These are phyloP conservation scores for Talaromyces amestolkiae DNA, from an alignment of 2,329 filamentous ascomycete genomes.

Conservation along the genomic window DNA sequence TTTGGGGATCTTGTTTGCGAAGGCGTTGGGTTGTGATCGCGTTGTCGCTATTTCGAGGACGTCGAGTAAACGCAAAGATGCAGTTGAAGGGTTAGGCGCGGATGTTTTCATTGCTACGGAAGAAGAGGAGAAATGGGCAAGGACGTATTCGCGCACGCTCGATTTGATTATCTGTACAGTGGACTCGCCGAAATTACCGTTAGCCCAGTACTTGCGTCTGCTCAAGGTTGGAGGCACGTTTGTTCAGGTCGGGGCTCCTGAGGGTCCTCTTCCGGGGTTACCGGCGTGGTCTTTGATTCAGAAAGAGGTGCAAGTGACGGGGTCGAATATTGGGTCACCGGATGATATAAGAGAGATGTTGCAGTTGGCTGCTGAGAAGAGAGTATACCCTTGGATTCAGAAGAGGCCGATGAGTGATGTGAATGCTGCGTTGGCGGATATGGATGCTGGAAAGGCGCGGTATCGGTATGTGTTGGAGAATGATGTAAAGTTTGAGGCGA, in stretches of 20 bases:
- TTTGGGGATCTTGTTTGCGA: slow-evolving; percentile 68
- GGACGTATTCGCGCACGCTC: slow-evolving; percentile 47
- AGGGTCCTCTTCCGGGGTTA: slow-evolving; percentile 55
- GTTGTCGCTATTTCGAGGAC: slow-evolving; percentile 57
- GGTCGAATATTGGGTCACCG: slow-evolving; percentile 45
- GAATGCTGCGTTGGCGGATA: slow-evolving; percentile 44
- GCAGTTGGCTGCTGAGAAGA: slow-evolving; percentile 41
- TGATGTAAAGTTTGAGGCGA: slow-evolving; percentile 29
- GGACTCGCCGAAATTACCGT: slow-evolving; percentile 60
- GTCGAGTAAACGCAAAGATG: slow-evolving; percentile 52
- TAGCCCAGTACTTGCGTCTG: slow-evolving; percentile 60
- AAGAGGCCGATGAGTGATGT: slow-evolving; percentile 42
- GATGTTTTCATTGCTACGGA: slow-evolving; percentile 57
- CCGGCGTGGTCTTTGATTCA: slow-evolving; percentile 58
- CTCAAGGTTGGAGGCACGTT: slow-evolving; percentile 60
- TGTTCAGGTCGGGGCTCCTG: slow-evolving; percentile 66
- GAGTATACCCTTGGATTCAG: slow-evolving; percentile 45
- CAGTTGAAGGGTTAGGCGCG: slow-evolving; percentile 50
- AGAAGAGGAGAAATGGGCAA: slow-evolving; percentile 56
- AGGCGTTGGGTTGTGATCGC: slow-evolving; percentile 66
- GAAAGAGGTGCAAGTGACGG: slow-evolving; percentile 55
- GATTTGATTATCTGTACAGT: slow-evolving; percentile 60
- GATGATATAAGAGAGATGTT: slow-evolving; percentile 47
- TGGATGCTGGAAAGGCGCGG: slow-evolving; percentile 46
- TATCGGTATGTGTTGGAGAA: slow-evolving; percentile 50